phyloP scores from a whole-genome alignment of 805 yeast genomes.

The Saccharomyces cerevisiae region DNA sequence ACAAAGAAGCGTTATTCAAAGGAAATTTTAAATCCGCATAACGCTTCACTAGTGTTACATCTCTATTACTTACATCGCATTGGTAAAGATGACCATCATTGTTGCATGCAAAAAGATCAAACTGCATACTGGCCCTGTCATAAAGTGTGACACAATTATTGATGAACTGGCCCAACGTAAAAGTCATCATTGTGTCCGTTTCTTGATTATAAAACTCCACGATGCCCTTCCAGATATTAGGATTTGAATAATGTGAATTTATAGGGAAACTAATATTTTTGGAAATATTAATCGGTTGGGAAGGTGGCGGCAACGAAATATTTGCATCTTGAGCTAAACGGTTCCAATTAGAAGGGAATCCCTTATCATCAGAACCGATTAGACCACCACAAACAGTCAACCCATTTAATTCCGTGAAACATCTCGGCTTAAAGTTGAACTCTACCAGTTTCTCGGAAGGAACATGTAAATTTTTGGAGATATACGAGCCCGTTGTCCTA shows the following conservation, averaged over 20 bases:
- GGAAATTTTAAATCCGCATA: slow-evolving; percentile 52
- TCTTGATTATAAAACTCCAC: slow-evolving; percentile 37
- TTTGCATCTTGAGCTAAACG: slow-evolving; percentile 11
- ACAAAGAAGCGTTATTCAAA: slow-evolving; percentile 63
- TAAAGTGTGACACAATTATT: slow-evolving; percentile 67
- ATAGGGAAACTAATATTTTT: slow-evolving; percentile 22
- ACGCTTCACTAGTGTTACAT: slow-evolving; percentile 36
- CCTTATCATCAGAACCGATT: slow-evolving; percentile 32
- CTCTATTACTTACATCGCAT: slow-evolving; percentile 47
- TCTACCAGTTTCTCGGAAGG: slow-evolving; percentile 35
- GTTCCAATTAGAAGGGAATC: slow-evolving; percentile 25
- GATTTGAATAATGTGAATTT: slow-evolving; percentile 25
- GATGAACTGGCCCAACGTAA: slow-evolving; percentile 69
- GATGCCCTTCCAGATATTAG: slow-evolving; percentile 44
- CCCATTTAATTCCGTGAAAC: slow-evolving; percentile 53
- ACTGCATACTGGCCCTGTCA: slow-evolving; percentile 37
- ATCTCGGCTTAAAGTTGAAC: slow-evolving; percentile 61
- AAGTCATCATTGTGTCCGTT: slow-evolving; percentile 40
- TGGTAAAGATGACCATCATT: slow-evolving; percentile 69
- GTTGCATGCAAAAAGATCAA: slow-evolving; percentile 64
- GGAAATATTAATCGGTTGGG: slow-evolving; percentile 24
- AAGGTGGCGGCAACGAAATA: slow-evolving; percentile 12
- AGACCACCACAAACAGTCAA: slow-evolving; percentile 47
- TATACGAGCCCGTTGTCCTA: not conserved
- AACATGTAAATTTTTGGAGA: slow-evolving; percentile 1